A percentile compares a stretch with the other conserved stretches of the same genome.
Evolutionary conservation across 106 monocot species (phyloP).

Genomic region (Acanthochlamys bracteata): DNA sequence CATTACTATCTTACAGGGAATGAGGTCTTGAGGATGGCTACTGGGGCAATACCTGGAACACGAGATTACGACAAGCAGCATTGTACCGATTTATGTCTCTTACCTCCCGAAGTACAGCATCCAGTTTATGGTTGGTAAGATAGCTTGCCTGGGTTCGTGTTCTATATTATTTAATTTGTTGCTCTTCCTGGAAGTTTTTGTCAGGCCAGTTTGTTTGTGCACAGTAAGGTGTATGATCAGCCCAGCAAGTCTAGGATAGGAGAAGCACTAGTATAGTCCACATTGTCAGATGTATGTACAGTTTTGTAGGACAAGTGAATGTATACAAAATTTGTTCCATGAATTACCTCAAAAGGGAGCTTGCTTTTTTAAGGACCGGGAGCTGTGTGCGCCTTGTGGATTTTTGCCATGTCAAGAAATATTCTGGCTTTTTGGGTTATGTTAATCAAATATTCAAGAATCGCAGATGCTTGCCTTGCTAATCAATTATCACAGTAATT

Average conservation of each 20-base stretch:
- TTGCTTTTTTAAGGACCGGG: too few relatives aligned
- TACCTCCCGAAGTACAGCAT: constrained; percentile 70
- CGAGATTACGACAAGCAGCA: constrained; percentile 75
- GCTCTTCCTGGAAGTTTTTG: neutral
- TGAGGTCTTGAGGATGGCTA: constrained; percentile 66
- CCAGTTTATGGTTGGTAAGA: constrained; percentile 72
- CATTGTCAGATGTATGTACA: neutral
- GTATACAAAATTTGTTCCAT: neutral
- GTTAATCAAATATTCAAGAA: too few relatives aligned
- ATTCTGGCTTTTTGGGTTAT: too few relatives aligned
- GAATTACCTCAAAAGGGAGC: neutral
- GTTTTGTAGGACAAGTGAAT: neutral
- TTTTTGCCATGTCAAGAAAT: too few relatives aligned
- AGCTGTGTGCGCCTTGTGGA: too few relatives aligned
- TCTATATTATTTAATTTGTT: neutral
- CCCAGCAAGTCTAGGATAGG: neutral
- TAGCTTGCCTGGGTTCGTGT: neutral
- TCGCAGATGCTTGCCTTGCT: too few relatives aligned
- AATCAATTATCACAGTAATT: too few relatives aligned
- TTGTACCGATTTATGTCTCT: constrained; percentile 58
- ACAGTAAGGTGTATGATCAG: too few relatives aligned
- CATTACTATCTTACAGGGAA: constrained; percentile 88
- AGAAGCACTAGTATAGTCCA: neutral
- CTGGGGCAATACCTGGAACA: constrained; percentile 80
- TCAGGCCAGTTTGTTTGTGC: neutral